Evolutionary conservation across 2,329 filamentous ascomycete genomes (phyloP), one percentile per base, ranked within the genome.

Genomic region (Penicillium expansum): DNA sequence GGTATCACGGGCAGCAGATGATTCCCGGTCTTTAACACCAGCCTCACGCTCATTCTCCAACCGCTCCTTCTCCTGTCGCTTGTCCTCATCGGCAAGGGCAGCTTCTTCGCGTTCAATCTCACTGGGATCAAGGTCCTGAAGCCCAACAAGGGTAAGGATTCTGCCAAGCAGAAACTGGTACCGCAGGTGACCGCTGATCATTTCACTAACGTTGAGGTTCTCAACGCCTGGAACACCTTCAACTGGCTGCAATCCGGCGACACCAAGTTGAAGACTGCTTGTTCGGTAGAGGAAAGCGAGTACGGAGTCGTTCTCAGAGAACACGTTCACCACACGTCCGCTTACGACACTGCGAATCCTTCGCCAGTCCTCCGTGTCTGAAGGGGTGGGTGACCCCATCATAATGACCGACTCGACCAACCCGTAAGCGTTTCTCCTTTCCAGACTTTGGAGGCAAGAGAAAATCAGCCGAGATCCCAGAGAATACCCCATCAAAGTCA

Each of bases 281-380:
- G 91, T 88, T 43, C 92, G 86, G 72, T 97, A 96, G 18, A 96
- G 79, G 70, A 96, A 93, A 1, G 86, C 92, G 1, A 97, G 84
- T 32, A 97, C 86, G 67, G 91, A 90, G 73, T 97, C 92, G 58
- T 94, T 92, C 51, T 88, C 86, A 1, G 90, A 93, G 74, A 88
- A 96, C 9, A 93, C 91, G 65, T 97, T 97, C 65, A 96, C 88
- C 8, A 96, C 81, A 56, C 89, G 84, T 2, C 92, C 92, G 1
- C 87, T 85, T 0, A 96, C 91, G 0, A 93, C 90, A 43, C 84
- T 85, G 30, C 91, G 85, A 63, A 96, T 85, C 37, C 84, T 80
- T 43, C 87, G 83, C 92, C 92, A 97, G 63, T 91, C 85, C 1
- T 81, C 80, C 0, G 83, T 75, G 43, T 88, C 83, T 0, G 88